phyloP scores from a whole-genome alignment of 345 rosid species.

The Psidium friedrichsthalianum region DNA sequence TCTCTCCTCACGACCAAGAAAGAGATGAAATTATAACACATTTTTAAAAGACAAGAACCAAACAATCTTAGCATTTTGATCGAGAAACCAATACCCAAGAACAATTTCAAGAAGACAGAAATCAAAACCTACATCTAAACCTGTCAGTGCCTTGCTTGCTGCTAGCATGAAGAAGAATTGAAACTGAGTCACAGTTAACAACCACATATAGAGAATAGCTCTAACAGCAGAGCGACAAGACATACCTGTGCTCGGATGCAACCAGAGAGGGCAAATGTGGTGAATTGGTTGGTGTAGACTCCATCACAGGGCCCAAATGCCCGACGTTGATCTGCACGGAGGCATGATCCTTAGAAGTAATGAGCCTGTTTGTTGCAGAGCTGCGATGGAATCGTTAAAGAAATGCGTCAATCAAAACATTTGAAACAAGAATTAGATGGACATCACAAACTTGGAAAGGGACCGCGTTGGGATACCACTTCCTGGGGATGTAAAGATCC shows the following conservation, averaged over 20 bases:
- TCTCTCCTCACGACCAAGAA: background rate
- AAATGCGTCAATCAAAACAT: background rate
- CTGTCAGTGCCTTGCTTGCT: background rate
- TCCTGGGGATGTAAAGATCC: slow-evolving; percentile 91
- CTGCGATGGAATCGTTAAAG: slow-evolving; percentile 5
- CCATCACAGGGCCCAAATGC: slow-evolving; percentile 39
- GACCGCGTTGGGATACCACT: slow-evolving; percentile 33
- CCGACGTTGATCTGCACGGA: slow-evolving; percentile 48
- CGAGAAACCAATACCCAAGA: background rate
- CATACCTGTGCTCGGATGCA: slow-evolving; percentile 44
- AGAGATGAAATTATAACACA: background rate
- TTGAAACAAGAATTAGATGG: background rate
- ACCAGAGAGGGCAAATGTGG: slow-evolving; percentile 45
- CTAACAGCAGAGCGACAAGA: background rate
- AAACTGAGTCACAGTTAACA: background rate
- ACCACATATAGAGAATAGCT: background rate
- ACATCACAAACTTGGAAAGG: background rate
- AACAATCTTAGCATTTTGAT: background rate
- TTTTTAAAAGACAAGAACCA: background rate
- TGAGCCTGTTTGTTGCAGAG: slow-evolving; percentile 55
- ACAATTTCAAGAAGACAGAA: background rate
- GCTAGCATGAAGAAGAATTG: background rate
- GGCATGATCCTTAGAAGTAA: slow-evolving; percentile 53
- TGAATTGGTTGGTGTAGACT: slow-evolving; percentile 30
- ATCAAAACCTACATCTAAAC: background rate